These are phyloP conservation scores for barley (Hordeum vulgare) DNA, from an alignment of 176 grass and related monocot species.

Conservation along the genomic window DNA sequence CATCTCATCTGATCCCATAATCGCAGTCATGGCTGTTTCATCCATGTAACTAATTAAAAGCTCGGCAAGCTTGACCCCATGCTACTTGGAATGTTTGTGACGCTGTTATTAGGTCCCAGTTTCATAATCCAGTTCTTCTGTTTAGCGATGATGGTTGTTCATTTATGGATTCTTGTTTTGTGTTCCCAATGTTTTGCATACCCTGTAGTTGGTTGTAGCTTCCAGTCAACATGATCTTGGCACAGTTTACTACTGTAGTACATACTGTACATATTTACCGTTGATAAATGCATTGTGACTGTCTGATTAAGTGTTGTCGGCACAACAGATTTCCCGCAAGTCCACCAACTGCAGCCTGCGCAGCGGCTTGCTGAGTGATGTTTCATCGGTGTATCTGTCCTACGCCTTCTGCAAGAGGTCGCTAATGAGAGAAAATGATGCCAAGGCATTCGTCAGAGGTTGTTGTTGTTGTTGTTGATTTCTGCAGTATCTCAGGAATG, in stretches of 20 bases:
- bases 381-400: conserved; percentile 69
- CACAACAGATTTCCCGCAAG: conserved; percentile 45
- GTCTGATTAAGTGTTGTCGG: neutral
- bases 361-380: conserved; percentile 49
- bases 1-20: neutral
- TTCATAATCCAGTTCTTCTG: neutral
- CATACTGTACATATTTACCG: neutral
- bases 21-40: neutral
- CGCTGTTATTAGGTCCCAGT: too few species aligned
- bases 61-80: too few species aligned
- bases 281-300: neutral
- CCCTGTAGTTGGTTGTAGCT: neutral
- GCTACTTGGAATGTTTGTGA: too few species aligned
- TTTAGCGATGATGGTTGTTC: neutral
- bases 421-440: conserved; percentile 56
- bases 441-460: conserved; percentile 61
- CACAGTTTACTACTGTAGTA: too few species aligned
- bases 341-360: conserved; percentile 57
- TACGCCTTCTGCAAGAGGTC: conserved; percentile 66
- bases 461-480: conserved; percentile 23
- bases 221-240: neutral
- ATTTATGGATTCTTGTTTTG: neutral
- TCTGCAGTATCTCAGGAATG: neutral
- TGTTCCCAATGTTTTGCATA: neutral
- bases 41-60: too few species aligned